Base-by-base conservation (phyloP, 2,329 filamentous ascomycete species). In the Cordyceps tenuipes region DNA sequence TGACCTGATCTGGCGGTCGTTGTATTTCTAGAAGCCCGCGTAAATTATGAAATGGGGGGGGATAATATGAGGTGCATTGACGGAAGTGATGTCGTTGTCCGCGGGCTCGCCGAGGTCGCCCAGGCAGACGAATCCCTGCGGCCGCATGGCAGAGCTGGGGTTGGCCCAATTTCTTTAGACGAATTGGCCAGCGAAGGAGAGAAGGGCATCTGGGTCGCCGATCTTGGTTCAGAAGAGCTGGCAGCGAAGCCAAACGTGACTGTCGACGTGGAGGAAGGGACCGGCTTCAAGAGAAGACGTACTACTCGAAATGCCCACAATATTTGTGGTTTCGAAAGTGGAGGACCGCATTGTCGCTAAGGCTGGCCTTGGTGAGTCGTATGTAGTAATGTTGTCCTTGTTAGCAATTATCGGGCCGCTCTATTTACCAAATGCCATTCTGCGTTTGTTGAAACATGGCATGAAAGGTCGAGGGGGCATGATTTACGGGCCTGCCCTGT, bases 171-270 rank as follows among this genome's bases (percentile, higher is more conserved):
- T 53, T 55, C 19, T n/a, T 46, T 46, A 5, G 9, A n/a, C 2
- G 1, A 12, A 46, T 21, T 46, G 19, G n/a, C n/a, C n/a, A 8
- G n/a, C 43, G n/a, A 46, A n/a, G 4, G 17, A 36, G n/a, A 46
- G 2, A 21, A 10, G 6, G 39, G 21, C 21, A 17, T n/a, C 23
- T 17, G 23, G n/a, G 10, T n/a, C 12, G 23, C 52, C 46, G 47
- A 53, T 61, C 52, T 47, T 26, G 36, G 56, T 29, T 46, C 34
- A 51, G 43, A 44, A 51, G 31, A 23, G 26, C 36, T 10, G 34
- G 47, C 36, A 31, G 23, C 51, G 47, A 51, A 34, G 34, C 34
- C 59, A 41, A 57, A 61, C 59, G 57, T 60, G 57, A 43, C 39
- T 26, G 17, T 43, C 29, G 23, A 13, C 8, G 47, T 13, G 23